Evolutionary conservation across 805 yeast species (phyloP).

Genomic region (Kluyveromyces aestuarii): DNA sequence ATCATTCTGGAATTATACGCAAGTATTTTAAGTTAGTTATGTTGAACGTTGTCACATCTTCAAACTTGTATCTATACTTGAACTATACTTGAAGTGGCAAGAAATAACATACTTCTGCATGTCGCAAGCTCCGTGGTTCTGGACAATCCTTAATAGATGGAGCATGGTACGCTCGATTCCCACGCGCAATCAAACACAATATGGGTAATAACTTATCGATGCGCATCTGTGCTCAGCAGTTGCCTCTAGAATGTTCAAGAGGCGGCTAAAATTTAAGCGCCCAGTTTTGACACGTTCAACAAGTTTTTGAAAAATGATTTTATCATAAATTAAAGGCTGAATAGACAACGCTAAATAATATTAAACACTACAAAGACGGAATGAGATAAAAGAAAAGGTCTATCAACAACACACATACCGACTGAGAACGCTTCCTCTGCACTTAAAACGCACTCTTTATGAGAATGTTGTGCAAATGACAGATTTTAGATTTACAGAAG

Average conservation of each 20-base stretch:
- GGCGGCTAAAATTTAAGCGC: not conserved
- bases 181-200: too few relatives aligned
- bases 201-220: too few relatives aligned
- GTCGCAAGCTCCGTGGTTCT: not conserved
- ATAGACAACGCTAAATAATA: constrained; percentile 6
- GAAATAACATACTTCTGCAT: not conserved
- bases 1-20: constrained; percentile 4
- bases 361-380: constrained; percentile 4
- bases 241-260: not conserved
- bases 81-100: not conserved
- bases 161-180: not conserved
- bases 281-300: not conserved
- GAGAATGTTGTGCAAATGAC: constrained; percentile 1
- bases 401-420: not conserved
- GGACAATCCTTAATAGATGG: not conserved
- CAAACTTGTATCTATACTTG: not conserved
- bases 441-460: not conserved
- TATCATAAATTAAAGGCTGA: constrained; percentile 7
- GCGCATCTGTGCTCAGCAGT: not conserved
- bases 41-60: not conserved
- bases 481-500: not conserved
- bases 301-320: constrained; percentile 3
- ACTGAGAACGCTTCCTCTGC: constrained; percentile 1
- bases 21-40: not conserved
- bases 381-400: not conserved